Base-by-base conservation (phyloP, 495 filamentous ascomycete species). In the Xanthoparmelia taractica region DNA sequence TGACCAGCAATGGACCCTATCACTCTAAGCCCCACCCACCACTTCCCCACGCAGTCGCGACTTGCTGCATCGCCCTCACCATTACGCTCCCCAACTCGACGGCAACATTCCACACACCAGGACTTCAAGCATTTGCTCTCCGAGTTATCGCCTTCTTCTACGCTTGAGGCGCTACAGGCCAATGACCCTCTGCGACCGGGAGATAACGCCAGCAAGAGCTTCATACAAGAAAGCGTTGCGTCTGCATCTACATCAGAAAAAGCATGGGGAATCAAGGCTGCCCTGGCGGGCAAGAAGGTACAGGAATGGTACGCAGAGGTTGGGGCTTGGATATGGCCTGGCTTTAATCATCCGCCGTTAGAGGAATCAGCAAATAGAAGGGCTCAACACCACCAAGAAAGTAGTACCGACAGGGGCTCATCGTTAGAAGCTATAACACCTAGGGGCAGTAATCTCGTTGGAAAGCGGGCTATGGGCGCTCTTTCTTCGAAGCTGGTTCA, bases 301-400 rank as follows among this genome's bases (percentile, higher is more conserved):
- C 78, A 82, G 61, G 77, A 85, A 66, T 96, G 92, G 92, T 80
- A 87, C 40, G 80, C 83, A 48, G 92, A 96, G 74, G 76, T 96
- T 18, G 79, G 82, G 27, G 69, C 75, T 33, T 96, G 92, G 92
- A 71, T 75, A 38, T 96, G 92, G 92, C 83, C 86, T 12, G 73
- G 77, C 1, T 29, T 77, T 74, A 57, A 18, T 2, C 59, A 17
- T 34, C 17, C 50, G 8, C 50, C 29, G 7, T 31, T 10, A 6
- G 50, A 54, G 27, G 27, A 33, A 54, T 8, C 29, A 6, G 17
- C 29, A 10, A 31, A n/a, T 6, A 33, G 17, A 33, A 54, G 18
- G 23, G 29, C 38, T 45, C 37, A 82, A 78, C 52, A 80, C 83
- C 52, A 80, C 83, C 29, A 90, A 90, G 63, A 73, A 84, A 57